A percentile compares a stretch with the other conserved stretches of the same genome.
Evolutionary conservation across 768 basidiomycete species (phyloP).

Genomic region (Artomyces pyxidatus): DNA sequence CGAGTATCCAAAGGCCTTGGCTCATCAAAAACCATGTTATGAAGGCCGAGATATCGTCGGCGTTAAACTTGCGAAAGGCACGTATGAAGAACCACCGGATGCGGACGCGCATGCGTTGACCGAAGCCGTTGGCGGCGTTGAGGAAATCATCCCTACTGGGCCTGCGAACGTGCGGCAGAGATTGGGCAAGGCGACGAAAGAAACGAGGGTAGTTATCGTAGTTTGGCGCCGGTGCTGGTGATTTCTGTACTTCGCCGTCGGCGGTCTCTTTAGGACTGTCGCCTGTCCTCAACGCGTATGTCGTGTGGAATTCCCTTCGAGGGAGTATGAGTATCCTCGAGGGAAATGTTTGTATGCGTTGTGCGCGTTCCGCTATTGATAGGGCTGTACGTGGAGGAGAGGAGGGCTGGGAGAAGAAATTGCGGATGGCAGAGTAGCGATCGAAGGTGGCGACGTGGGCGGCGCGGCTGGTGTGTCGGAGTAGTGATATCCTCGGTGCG

Average conservation of each 20-base stretch:
- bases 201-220: constrained; percentile 73
- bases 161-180: constrained; percentile 66
- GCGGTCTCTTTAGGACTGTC: neutral
- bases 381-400: neutral
- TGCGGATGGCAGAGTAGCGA: constrained; percentile 19
- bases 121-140: constrained; percentile 79
- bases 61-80: constrained; percentile 90
- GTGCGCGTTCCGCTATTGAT: neutral
- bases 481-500: neutral
- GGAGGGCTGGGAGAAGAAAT: constrained; percentile 15
- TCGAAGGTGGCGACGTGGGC: constrained; percentile 11
- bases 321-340: too few species aligned
- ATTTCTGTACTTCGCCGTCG: neutral
- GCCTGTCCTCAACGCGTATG: neutral
- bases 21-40: constrained; percentile 94
- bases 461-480: constrained; percentile 6
- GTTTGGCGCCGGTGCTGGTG: constrained; percentile 25
- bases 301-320: too few species aligned
- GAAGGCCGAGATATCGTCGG: constrained; percentile 96
- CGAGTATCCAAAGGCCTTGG: constrained; percentile 90
- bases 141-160: constrained; percentile 90
- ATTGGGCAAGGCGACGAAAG: constrained; percentile 69
- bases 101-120: constrained; percentile 82
- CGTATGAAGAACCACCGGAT: constrained; percentile 97
- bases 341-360: neutral